Percentiles rank a stretch among this genome's conserved stretches.
phyloP scores from a whole-genome alignment of 768 basidiomycete species.

The Russula lepida region DNA sequence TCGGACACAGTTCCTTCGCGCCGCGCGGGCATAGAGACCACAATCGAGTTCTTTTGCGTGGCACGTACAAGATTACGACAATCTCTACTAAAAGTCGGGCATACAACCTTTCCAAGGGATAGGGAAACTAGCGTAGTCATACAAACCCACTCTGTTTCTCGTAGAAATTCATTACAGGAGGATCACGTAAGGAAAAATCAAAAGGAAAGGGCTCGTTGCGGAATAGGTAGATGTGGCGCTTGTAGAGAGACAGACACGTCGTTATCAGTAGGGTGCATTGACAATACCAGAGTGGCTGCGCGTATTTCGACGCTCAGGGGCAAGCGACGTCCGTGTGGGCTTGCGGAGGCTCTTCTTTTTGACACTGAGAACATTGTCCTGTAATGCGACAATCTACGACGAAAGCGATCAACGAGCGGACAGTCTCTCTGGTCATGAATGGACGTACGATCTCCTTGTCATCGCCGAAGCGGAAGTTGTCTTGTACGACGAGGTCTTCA shows the following conservation, averaged over 20 bases:
- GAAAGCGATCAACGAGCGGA: slow-evolving; percentile 7
- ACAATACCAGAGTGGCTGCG: slow-evolving; percentile 18
- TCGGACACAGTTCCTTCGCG: no score
- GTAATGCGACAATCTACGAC: slow-evolving; percentile 83
- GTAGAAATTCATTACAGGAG: neutral
- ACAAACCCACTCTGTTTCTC: neutral
- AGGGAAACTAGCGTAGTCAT: neutral
- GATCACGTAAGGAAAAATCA: neutral
- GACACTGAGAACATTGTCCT: slow-evolving; percentile 87
- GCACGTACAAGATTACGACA: neutral
- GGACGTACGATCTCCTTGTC: slow-evolving; percentile 86
- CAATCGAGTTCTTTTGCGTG: neutral
- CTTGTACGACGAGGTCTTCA: slow-evolving; percentile 89
- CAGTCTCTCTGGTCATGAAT: neutral
- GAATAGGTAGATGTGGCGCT: neutral
- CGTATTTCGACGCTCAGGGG: slow-evolving; percentile 32
- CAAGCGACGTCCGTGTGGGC: slow-evolving; percentile 70
- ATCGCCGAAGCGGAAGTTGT: slow-evolving; percentile 96
- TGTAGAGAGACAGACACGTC: neutral
- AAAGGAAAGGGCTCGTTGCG: neutral
- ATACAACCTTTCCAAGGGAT: neutral
- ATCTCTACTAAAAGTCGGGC: slow-evolving; percentile 3
- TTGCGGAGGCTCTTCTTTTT: slow-evolving; percentile 89
- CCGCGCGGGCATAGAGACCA: no score
- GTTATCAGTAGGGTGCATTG: slow-evolving; percentile 17